These are phyloP conservation scores for Silybum marianum DNA, from an alignment of 129 eudicot genomes.

Conservation along the genomic window DNA sequence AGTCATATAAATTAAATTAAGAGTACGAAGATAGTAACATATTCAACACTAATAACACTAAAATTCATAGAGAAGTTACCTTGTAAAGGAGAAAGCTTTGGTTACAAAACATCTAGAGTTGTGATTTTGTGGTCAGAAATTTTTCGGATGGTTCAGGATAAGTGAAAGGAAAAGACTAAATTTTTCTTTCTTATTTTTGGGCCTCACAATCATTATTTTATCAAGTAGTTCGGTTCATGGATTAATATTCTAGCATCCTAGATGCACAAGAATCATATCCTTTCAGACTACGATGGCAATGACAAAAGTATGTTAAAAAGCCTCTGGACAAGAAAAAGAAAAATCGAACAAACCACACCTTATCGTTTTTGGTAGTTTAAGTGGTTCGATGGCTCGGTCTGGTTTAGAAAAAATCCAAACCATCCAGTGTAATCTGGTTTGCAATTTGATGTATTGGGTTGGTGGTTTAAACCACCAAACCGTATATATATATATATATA, in stretches of 20 bases:
- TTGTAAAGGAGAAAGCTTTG: not conserved
- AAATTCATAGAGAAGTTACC: not conserved
- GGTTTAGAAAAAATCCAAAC: not conserved
- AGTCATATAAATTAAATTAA: too few species aligned
- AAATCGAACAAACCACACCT: not conserved
- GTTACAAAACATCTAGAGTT: not conserved
- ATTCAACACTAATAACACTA: not conserved
- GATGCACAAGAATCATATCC: not conserved
- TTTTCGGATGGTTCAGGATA: not conserved
- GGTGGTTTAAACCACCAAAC: not conserved
- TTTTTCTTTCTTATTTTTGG: not conserved
- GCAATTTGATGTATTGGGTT: too few species aligned
- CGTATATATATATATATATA: too few species aligned
- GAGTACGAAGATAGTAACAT: too few species aligned
- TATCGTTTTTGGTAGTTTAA: not conserved
- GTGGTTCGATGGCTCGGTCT: too few species aligned
- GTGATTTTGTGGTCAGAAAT: not conserved
- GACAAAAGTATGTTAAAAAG: too few species aligned
- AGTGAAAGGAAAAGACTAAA: too few species aligned
- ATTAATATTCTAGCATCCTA: not conserved
- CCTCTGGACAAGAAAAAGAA: not conserved
- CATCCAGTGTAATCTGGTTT: too few species aligned
- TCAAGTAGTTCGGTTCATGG: not conserved
- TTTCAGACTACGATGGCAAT: too few species aligned
- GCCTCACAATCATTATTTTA: not conserved